Conservation (phyloP, 441 rosid species). For the Mallotus japonicus region DNA sequence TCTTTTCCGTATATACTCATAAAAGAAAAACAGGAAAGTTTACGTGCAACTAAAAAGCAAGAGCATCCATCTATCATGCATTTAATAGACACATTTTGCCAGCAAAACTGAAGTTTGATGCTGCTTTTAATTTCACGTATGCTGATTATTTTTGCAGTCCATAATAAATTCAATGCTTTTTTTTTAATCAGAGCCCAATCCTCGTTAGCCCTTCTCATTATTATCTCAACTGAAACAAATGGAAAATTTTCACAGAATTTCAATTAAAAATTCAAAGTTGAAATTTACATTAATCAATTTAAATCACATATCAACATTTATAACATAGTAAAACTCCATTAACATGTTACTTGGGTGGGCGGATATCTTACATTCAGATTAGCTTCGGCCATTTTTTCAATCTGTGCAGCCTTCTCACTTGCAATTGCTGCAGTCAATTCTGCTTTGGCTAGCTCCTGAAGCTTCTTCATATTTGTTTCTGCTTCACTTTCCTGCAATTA, state of each 20-base stretch:
- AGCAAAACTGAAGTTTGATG: not conserved
- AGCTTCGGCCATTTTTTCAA: slow-evolving; percentile 87
- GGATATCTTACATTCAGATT: slow-evolving; percentile 71
- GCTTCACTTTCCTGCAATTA: slow-evolving; percentile 72
- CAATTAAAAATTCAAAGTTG: not conserved
- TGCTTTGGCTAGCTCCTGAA: slow-evolving; percentile 74
- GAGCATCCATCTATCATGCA: slow-evolving; percentile 1
- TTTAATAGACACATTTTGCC: not conserved
- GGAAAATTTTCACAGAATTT: not conserved
- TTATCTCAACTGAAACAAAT: not conserved
- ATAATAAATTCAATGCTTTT: not conserved
- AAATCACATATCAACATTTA: not conserved
- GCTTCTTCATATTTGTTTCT: slow-evolving; percentile 50
- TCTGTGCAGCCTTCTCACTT: slow-evolving; percentile 80
- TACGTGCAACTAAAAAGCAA: not conserved
- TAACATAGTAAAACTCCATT: not conserved
- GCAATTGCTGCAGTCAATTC: slow-evolving; percentile 72
- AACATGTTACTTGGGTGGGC: slow-evolving; percentile 4
- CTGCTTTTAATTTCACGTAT: not conserved
- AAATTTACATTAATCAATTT: not conserved
- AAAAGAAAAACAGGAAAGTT: not conserved
- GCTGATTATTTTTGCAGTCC: not conserved
- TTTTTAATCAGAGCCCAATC: not conserved
- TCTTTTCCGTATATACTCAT: not conserved
- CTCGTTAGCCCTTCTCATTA: not conserved